Evolutionary conservation across 805 yeast species (phyloP).

Genomic region (Candida tammaniensis): DNA sequence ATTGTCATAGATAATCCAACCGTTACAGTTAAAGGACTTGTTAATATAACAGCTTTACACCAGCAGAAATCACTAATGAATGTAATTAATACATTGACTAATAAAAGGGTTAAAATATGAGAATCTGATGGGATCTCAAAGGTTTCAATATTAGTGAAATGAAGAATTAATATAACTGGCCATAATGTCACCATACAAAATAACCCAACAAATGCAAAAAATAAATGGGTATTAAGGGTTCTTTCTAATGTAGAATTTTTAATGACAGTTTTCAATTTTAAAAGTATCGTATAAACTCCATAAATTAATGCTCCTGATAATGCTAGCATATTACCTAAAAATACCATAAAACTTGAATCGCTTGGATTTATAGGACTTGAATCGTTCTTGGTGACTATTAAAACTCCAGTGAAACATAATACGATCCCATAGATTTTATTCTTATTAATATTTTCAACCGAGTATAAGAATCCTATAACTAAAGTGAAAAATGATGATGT

Average conservation of each 20-base stretch:
- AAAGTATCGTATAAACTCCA: conserved; percentile 83
- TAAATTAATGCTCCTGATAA: conserved; percentile 84
- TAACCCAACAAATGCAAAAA: conserved; percentile 93
- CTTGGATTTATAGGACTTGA: conserved; percentile 32
- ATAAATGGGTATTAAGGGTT: conserved; percentile 76
- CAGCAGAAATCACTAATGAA: conserved; percentile 89
- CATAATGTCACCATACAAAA: conserved; percentile 72
- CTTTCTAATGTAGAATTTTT: conserved; percentile 56
- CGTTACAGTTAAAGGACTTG: conserved; percentile 93
- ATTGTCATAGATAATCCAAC: conserved; percentile 92
- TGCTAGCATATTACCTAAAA: conserved; percentile 78
- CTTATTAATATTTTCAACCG: conserved; percentile 65
- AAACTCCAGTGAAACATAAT: conserved; percentile 73
- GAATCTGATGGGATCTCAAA: conserved; percentile 66
- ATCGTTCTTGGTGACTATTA: conserved; percentile 76
- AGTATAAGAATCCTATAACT: conserved; percentile 68
- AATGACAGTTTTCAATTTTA: conserved; percentile 61
- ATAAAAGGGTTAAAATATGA: conserved; percentile 51
- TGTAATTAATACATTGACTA: conserved; percentile 71
- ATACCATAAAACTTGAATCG: conserved; percentile 18
- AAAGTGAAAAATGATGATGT: conserved; percentile 93
- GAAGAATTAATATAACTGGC: conserved; percentile 74
- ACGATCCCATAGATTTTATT: conserved; percentile 68
- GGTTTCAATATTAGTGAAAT: conserved; percentile 61
- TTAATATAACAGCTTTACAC: conserved; percentile 92